phyloP scores from a whole-genome alignment of 2,329 filamentous ascomycete species.

The Drechslerella dactyloides region DNA sequence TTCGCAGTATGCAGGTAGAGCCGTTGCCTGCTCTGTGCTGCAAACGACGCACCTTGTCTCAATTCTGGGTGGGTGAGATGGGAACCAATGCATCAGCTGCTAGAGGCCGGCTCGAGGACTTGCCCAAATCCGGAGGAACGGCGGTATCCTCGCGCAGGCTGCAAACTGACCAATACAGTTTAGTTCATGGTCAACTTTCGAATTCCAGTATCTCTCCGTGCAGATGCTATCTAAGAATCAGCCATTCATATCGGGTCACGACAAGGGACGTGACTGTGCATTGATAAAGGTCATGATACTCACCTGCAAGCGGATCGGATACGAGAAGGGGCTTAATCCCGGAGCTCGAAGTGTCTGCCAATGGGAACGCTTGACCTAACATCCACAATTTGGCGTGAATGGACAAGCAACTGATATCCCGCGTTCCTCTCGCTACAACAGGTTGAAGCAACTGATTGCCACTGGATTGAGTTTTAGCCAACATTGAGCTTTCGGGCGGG shows the following conservation, averaged over 20 bases:
- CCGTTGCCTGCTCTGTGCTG: background rate
- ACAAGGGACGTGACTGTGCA: conserved; percentile 18
- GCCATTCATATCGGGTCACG: conserved; percentile 23
- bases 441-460: background rate
- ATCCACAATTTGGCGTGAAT: background rate
- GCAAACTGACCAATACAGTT: conserved; percentile 17
- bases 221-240: conserved; percentile 19
- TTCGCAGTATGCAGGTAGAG: conserved; percentile 1
- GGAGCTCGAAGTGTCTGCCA: background rate
- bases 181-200: conserved; percentile 16
- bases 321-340: background rate
- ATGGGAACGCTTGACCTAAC: background rate
- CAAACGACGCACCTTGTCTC: background rate
- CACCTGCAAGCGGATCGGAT: background rate
- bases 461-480: background rate
- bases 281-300: conserved; percentile 13
- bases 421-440: background rate
- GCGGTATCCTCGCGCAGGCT: conserved; percentile 1
- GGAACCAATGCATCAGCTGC: conserved; percentile 13
- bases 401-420: background rate
- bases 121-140: conserved; percentile 35
- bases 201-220: conserved; percentile 19
- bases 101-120: conserved; percentile 11
- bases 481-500: background rate
- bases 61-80: conserved; percentile 18